Evolutionary conservation across 2,329 filamentous ascomycete genomes (phyloP).

Genomic region (Penicillium sp.): DNA sequence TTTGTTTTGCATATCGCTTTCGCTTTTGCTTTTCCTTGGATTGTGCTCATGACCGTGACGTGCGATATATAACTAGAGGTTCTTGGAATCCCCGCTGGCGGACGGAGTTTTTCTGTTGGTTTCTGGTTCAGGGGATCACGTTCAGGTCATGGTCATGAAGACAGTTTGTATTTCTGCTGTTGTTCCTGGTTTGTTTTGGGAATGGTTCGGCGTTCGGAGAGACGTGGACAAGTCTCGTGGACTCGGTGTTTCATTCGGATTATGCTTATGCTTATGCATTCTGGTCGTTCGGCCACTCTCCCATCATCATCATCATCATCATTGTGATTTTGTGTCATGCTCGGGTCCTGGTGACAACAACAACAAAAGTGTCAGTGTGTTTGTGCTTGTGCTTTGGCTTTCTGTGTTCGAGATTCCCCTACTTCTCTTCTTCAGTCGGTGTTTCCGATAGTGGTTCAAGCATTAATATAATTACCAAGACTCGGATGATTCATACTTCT

Average conservation of each 20-base stretch:
- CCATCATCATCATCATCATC: constrained; percentile 25
- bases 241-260: constrained; percentile 11
- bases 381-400: constrained; percentile 8
- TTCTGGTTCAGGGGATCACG: neutral
- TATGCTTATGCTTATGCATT: constrained; percentile 17
- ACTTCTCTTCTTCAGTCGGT: constrained; percentile 5
- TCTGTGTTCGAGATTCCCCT: constrained; percentile 26
- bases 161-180: neutral
- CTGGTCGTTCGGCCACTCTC: constrained; percentile 20
- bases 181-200: neutral
- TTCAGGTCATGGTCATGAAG: constrained; percentile 8
- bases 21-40: constrained; percentile 1
- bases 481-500: constrained; percentile 20
- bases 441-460: constrained; percentile 27
- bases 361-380: constrained; percentile 28
- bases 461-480: constrained; percentile 34
- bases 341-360: constrained; percentile 32
- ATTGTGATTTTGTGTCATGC: constrained; percentile 14
- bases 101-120: neutral
- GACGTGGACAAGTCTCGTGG: neutral
- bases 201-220: neutral
- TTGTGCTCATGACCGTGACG: constrained; percentile 27
- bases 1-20: neutral
- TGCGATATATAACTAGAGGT: constrained; percentile 28
- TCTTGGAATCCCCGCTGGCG: neutral